A percentile compares a stretch with the other conserved stretches of the same genome.
phyloP scores from a whole-genome alignment of 768 basidiomycete species.

The Candolleomyces aberdarensis region DNA sequence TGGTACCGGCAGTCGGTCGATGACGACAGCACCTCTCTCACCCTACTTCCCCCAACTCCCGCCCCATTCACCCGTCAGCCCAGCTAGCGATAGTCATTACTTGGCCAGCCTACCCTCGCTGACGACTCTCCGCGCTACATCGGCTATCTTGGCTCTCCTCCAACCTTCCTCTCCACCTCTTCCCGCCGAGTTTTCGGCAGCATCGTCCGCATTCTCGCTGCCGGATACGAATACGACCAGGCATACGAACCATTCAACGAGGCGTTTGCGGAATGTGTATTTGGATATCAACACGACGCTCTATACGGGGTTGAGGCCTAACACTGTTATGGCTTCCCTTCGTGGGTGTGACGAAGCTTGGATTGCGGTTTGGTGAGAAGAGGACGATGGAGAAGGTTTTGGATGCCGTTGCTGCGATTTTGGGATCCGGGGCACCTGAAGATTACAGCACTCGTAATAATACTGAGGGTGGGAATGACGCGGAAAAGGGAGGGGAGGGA shows the following conservation, averaged over 20 bases:
- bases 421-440: constrained; percentile 15
- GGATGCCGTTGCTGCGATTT: constrained; percentile 35
- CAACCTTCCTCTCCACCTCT: not conserved
- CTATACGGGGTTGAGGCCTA: constrained; percentile 43
- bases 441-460: constrained; percentile 5
- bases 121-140: constrained; percentile 34
- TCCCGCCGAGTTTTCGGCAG: not conserved
- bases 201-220: constrained; percentile 2
- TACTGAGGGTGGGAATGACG: constrained; percentile 1
- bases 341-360: constrained; percentile 28
- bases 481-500: constrained; percentile 8
- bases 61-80: constrained; percentile 8
- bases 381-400: constrained; percentile 45
- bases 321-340: constrained; percentile 33
- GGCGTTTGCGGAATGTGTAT: constrained; percentile 31
- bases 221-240: not conserved
- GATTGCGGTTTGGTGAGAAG: constrained; percentile 33
- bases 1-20: not conserved
- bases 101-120: constrained; percentile 34
- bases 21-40: not conserved
- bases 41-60: constrained; percentile 13
- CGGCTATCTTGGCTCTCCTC: constrained; percentile 28
- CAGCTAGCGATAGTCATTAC: constrained; percentile 12
- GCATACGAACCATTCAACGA: not conserved
- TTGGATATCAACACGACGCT: constrained; percentile 43